Conservation (phyloP, 2,329 filamentous ascomycete species). For the Calcarisporium arbuscula region DNA sequence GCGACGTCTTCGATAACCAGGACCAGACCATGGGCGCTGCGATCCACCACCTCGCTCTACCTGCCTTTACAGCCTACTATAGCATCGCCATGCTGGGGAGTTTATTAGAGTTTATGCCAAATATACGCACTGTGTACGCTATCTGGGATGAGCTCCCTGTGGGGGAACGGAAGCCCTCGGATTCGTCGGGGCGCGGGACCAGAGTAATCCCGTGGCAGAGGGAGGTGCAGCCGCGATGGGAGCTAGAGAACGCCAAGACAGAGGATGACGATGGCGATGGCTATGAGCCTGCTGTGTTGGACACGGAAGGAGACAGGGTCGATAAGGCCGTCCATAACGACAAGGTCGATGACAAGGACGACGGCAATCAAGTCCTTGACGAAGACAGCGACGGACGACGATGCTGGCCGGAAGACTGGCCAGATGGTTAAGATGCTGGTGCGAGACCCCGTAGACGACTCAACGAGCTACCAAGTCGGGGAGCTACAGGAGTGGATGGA, state of each 20-base stretch:
- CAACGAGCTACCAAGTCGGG: slow-evolving; percentile 9
- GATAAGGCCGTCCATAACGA: too few relatives aligned
- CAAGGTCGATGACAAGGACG: too few relatives aligned
- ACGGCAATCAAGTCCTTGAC: too few relatives aligned
- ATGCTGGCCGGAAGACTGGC: too few relatives aligned
- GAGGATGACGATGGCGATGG: slow-evolving; percentile 7
- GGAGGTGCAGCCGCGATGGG: slow-evolving; percentile 9
- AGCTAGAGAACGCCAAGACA: too few relatives aligned
- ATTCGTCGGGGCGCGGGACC: slow-evolving; percentile 2
- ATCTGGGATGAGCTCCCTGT: slow-evolving; percentile 19
- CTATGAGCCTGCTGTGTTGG: too few relatives aligned
- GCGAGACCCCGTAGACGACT: slow-evolving; percentile 3
- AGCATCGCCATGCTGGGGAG: slow-evolving; percentile 11
- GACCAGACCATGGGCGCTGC: slow-evolving; percentile 5
- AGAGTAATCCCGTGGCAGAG: background rate
- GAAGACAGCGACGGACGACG: too few relatives aligned
- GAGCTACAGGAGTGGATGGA: slow-evolving; percentile 12
- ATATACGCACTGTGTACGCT: slow-evolving; percentile 13
- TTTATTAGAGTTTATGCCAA: slow-evolving; percentile 10
- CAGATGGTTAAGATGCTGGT: slow-evolving; percentile 12
- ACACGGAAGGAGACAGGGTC: too few relatives aligned
- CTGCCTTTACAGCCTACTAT: slow-evolving; percentile 20
- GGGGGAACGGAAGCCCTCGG: slow-evolving; percentile 1
- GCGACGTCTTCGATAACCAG: slow-evolving; percentile 1
- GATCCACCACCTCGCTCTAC: slow-evolving; percentile 17